A percentile compares a stretch with the other conserved stretches of the same genome.
phyloP scores from a whole-genome alignment of 495 filamentous ascomycete genomes.

The Trichocladium uniseriatum region DNA sequence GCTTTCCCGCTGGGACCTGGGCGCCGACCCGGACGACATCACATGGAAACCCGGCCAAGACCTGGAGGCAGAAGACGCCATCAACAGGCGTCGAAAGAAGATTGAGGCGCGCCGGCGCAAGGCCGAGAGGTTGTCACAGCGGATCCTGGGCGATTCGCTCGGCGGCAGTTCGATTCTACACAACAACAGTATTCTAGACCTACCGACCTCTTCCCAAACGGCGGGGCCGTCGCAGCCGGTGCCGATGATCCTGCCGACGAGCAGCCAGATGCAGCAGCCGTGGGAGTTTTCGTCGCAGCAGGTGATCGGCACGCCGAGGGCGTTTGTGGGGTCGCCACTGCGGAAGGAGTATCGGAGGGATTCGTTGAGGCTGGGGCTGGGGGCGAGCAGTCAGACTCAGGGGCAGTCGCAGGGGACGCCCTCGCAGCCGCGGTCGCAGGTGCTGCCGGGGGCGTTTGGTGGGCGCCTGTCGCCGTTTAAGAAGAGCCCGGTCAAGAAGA shows the following conservation, averaged over 20 bases:
- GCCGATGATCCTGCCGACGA: conserved; percentile 5
- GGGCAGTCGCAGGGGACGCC: conserved; percentile 4
- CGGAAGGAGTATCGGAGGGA: conserved; percentile 5
- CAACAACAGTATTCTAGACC: neutral
- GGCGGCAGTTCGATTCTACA: neutral
- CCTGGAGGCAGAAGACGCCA: conserved; percentile 11
- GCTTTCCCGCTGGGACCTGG: conserved; percentile 17
- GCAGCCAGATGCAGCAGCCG: neutral
- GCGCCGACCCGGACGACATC: conserved; percentile 11
- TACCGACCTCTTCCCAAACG: neutral
- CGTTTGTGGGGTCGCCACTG: conserved; percentile 4
- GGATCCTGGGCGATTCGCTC: conserved; percentile 10
- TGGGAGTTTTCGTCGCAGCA: conserved; percentile 2
- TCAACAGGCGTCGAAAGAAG: conserved; percentile 8
- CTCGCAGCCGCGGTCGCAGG: conserved; percentile 11
- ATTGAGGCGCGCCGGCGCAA: conserved; percentile 10
- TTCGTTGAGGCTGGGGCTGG: neutral
- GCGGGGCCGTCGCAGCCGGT: neutral
- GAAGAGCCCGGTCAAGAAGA: conserved; percentile 10
- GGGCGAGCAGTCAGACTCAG: neutral
- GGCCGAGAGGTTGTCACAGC: conserved; percentile 14
- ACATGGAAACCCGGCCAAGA: conserved; percentile 13
- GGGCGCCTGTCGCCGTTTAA: conserved; percentile 11
- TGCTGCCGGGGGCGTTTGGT: conserved; percentile 11
- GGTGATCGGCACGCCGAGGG: conserved; percentile 4